A percentile compares a stretch with the other conserved stretches of the same genome.
phyloP scores from a whole-genome alignment of 2,329 filamentous ascomycete genomes.

The Curvularia sp. region DNA sequence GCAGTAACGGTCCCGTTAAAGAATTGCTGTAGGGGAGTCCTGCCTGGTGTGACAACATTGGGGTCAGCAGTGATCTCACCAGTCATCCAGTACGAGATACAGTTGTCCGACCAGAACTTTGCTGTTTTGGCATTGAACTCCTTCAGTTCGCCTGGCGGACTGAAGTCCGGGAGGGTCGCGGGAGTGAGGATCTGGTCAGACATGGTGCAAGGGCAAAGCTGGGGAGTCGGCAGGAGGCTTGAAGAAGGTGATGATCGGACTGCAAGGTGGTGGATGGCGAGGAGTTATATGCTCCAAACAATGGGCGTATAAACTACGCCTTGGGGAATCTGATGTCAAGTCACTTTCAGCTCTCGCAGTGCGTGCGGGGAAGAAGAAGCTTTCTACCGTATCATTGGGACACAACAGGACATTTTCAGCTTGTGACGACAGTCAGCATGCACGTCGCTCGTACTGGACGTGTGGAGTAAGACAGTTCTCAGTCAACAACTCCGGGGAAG shows the following conservation, averaged over 20 bases:
- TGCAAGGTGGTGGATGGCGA: not conserved
- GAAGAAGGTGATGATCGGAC: not conserved
- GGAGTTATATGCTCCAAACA: not conserved
- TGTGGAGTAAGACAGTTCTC: no score
- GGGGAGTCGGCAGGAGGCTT: not conserved
- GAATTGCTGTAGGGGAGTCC: not conserved
- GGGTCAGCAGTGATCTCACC: not conserved
- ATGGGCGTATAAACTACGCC: no score
- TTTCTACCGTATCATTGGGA: no score
- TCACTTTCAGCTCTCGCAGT: no score
- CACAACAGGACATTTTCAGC: no score
- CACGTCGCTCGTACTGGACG: no score
- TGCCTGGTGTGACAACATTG: not conserved
- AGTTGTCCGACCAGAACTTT: not conserved
- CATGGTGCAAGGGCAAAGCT: not conserved
- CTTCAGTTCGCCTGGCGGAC: not conserved
- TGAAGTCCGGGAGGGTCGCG: not conserved
- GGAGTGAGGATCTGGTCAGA: not conserved
- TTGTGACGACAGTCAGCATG: no score
- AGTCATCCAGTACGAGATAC: not conserved
- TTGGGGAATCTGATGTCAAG: no score
- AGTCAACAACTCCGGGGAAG: no score
- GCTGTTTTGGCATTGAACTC: not conserved
- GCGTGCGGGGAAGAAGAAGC: no score
- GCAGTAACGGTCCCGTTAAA: no score